Evolutionary conservation across 2,329 filamentous ascomycete genomes (phyloP), one percentile per base, ranked within the genome.

Genomic region (Botrytis elliptica): DNA sequence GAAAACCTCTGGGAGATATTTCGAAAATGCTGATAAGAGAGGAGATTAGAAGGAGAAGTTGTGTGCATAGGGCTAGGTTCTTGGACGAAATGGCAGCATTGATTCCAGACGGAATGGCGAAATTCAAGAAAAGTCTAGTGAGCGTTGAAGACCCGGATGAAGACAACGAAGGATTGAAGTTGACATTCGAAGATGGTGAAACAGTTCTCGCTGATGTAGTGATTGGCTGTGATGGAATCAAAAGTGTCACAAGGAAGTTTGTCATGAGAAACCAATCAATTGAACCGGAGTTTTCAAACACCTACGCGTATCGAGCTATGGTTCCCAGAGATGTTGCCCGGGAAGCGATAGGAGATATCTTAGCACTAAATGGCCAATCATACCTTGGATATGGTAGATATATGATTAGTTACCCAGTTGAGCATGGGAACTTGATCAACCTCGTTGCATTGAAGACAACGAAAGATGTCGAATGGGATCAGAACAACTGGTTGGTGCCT

Each of bases 181-280:
- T 73, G 29, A 40, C 14, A 6, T 73, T 73, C 38, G 36, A 63
- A 49, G 71, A 73, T 44, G 71, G 71, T 29, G 55, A 67, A 25
- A 52, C 33, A 8, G 55, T 40, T 0, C 77, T 82, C 40, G 85
- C 85, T 44, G 83, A 83, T 74, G 83, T 84, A 1, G 86, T 89
- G 0, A 83, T 92, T 73, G 89, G 88, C 8, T 90, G 88, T 78
- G 90, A 92, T 80, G 90, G 90, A 0, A 89, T 92, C 78, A 89
- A 89, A 78, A 89, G 87, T 0, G 82, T 83, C 5, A 84, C 87
- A 4, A 83, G 90, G 12, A 79, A 85, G 44, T 79, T 88, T 22
- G 80, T 92, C 8, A 82, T 91, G 6, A 87, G 86, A 0, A 79
- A 83, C 3, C 66, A 78, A 52, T 75, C 78, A 69, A 69, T 75